Evolutionary conservation across 768 basidiomycete species (phyloP), one percentile per base, ranked within the genome.

Genomic region (Zangia roseola): DNA sequence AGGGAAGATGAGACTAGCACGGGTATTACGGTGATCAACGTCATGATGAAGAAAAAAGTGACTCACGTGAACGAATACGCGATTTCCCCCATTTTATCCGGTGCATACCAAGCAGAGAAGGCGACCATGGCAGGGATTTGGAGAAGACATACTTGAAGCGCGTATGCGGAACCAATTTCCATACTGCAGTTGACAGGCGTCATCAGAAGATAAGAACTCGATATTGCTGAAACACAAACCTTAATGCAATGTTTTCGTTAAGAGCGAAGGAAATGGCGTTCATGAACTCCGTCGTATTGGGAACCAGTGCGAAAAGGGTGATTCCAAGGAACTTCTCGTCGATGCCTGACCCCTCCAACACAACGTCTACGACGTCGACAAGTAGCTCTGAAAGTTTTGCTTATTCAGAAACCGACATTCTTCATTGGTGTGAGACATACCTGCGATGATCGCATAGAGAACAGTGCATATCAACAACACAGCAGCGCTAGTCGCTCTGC

Each of bases 51-150:
- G 17, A 37, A 25, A 38, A 13, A 26, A 50, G 8, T 13, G 33
- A 79, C 94, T 50, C 70, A 97, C 92, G 94, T 92, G 75, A 99
- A 99, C 7, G 92, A 91, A 55, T 88, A 83, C 8, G 93, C 86
- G 35, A 84, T 82, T 67, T 89, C 81, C 8, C 93, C 93, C 81
- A 95, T 86, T 61, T 82, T 81, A 30, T 82, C 80, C 0, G 92
- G 91, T 45, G 86, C 84, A 62, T 94, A 97, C 82, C 91, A 93
- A 6, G 94, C 95, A 17, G 92, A 94, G 70, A 99, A 98, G 0
- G 93, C 95, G 13, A 99, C 93, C 95, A 99, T 98, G 3, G 94
- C 92, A 3, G 97, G 97, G 26, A 98, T 93, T 69, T 99, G 97
- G 13, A 99, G 77, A 45, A 99, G 76, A 68, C 97, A 99, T 14